phyloP scores from a whole-genome alignment of 306 rosid species.

The Medicago arabica region DNA sequence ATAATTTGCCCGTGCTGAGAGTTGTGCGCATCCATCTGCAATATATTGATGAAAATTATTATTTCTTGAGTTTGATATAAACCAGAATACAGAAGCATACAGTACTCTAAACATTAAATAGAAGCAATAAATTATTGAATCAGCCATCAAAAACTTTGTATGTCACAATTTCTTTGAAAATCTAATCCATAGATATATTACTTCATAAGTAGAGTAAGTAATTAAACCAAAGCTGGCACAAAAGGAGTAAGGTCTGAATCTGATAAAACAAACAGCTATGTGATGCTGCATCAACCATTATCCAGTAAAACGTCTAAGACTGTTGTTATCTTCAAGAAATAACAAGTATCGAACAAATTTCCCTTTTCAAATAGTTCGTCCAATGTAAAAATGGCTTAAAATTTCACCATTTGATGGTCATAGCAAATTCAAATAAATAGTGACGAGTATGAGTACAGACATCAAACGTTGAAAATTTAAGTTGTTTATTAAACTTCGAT shows the following conservation, averaged over 20 bases:
- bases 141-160: constrained; percentile 7
- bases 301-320: constrained; percentile 28
- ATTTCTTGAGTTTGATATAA: constrained; percentile 28
- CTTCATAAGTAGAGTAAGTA: constrained; percentile 17
- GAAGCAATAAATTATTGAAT: constrained; percentile 23
- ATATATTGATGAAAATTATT: constrained; percentile 17
- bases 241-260: neutral
- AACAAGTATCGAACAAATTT: neutral
- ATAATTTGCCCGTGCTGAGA: constrained; percentile 52
- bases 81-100: constrained; percentile 1
- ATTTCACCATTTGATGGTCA: neutral
- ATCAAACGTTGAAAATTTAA: neutral
- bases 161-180: constrained; percentile 21
- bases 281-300: constrained; percentile 10
- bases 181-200: constrained; percentile 15
- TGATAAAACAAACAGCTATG: neutral
- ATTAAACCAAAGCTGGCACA: neutral
- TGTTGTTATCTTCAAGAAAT: neutral
- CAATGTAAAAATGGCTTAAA: neutral
- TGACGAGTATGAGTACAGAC: neutral
- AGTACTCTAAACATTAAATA: constrained; percentile 20
- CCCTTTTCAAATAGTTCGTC: neutral
- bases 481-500: neutral
- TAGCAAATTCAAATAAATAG: neutral
- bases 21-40: constrained; percentile 65